These are phyloP conservation scores for Pichia paraexigua DNA, from an alignment of 805 yeast genomes.

Conservation along the genomic window DNA sequence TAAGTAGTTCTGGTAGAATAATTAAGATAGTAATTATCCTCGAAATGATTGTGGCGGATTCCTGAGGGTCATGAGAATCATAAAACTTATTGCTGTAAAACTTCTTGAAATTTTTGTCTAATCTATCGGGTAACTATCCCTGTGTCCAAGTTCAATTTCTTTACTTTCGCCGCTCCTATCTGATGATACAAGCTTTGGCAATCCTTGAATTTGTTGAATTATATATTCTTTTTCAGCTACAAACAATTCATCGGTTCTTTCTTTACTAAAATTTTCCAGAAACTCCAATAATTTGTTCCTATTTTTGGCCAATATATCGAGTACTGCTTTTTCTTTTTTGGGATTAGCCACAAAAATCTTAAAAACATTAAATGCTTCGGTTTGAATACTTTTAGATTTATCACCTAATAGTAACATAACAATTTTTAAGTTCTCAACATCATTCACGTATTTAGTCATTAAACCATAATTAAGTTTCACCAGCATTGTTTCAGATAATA, in stretches of 20 bases:
- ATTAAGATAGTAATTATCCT: too few relatives aligned
- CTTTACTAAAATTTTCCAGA: slow-evolving; percentile 55
- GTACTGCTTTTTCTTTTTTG: slow-evolving; percentile 67
- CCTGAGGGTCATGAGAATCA: too few relatives aligned
- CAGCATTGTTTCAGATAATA: slow-evolving; percentile 64
- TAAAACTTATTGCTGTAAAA: not conserved
- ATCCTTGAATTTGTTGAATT: slow-evolving; percentile 58
- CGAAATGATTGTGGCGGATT: too few relatives aligned
- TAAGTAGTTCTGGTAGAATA: too few relatives aligned
- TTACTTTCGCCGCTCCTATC: slow-evolving; percentile 6
- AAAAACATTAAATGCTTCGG: slow-evolving; percentile 88
- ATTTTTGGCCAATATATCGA: slow-evolving; percentile 78
- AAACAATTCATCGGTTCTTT: slow-evolving; percentile 49
- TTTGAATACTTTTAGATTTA: slow-evolving; percentile 79
- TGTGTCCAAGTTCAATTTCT: not conserved
- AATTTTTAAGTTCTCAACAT: slow-evolving; percentile 74
- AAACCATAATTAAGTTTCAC: slow-evolving; percentile 62
- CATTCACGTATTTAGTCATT: slow-evolving; percentile 70
- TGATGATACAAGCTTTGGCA: slow-evolving; percentile 48
- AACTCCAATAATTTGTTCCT: slow-evolving; percentile 67
- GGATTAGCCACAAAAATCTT: slow-evolving; percentile 97
- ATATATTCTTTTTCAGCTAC: slow-evolving; percentile 78
- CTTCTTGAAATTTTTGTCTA: not conserved
- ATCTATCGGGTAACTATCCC: not conserved
- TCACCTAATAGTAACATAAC: slow-evolving; percentile 83